Evolutionary conservation across 345 rosid species (phyloP), one percentile per base, ranked within the genome.

Genomic region (Erysimum cheiranthoides): DNA sequence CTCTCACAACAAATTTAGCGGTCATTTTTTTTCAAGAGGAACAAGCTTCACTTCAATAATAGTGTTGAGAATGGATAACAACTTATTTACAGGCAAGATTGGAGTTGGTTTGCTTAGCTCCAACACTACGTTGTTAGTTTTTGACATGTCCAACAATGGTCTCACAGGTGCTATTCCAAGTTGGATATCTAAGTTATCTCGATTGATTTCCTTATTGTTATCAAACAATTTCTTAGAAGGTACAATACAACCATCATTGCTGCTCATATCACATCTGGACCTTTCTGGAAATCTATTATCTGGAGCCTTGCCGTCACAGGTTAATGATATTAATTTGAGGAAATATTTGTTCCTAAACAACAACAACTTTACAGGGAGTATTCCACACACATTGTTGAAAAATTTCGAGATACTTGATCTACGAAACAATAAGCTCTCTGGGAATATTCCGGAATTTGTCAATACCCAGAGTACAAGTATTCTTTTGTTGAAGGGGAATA

Each of bases 131-230:
- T 32, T 71, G 47, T 5, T 11, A 1, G 2, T 25, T 0, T 50
- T 71, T 34, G 67, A 71, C 59, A 35, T 61, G 36, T 45, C 67
- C 5, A 27, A 59, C 68, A 71, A 71, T 30, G 6, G 4, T 71
- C 46, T 71, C 58, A 59, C 60, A 3, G 68, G 75, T 36, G 8
- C 2, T 21, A 47, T 71, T 18, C 75, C 75, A 38, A 35, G 60
- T 60, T 71, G 75, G 75, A 5, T 71, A 36, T 34, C 7, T 34
- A 34, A 34, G 36, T 34, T 34, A 21, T 21, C 25, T 21, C 25
- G 25, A 21, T 21, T 21, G 25, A n/a, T n/a, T n/a, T 21, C 25
- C 25, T 21, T 21, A 21, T 21, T 21, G 1, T 21, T 21, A 21
- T 21, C 25, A 31, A 31, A 31, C 5, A 31, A 31, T 31, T 31